Conservation (phyloP, 805 yeast genomes). For the Schwanniomyces sp. region DNA sequence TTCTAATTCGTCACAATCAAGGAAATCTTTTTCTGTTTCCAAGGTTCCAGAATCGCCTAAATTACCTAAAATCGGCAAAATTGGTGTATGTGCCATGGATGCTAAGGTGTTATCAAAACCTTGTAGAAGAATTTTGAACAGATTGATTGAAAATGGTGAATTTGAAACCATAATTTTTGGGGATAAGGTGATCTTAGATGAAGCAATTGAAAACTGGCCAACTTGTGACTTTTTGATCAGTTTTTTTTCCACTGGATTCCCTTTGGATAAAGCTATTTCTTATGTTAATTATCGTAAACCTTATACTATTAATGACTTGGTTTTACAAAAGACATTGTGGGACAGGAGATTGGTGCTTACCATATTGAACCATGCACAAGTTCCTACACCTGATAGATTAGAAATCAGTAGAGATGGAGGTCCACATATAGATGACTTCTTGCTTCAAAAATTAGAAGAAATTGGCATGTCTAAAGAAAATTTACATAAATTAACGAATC, state of each 20-base stretch:
- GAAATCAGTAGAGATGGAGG: slow-evolving; percentile 97
- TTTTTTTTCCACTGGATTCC: slow-evolving; percentile 95
- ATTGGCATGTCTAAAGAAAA: slow-evolving; percentile 40
- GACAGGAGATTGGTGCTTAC: slow-evolving; percentile 87
- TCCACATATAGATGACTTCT: slow-evolving; percentile 69
- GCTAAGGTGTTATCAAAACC: slow-evolving; percentile 95
- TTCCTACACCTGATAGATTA: slow-evolving; percentile 84
- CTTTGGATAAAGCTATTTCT: slow-evolving; percentile 89
- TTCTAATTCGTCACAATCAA: slow-evolving; percentile 34
- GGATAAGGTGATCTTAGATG: slow-evolving; percentile 94
- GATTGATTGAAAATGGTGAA: slow-evolving; percentile 89
- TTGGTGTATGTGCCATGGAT: slow-evolving; percentile 99
- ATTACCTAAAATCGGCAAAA: slow-evolving; percentile 78
- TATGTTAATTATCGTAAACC: slow-evolving; percentile 91
- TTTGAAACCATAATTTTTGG: slow-evolving; percentile 97
- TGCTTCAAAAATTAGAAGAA: slow-evolving; percentile 46
- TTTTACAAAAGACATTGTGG: slow-evolving; percentile 95
- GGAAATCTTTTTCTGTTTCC: slow-evolving; percentile 31
- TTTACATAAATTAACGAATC: slow-evolving; percentile 62
- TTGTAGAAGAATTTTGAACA: slow-evolving; percentile 83
- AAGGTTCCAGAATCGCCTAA: slow-evolving; percentile 46
- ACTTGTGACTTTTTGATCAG: slow-evolving; percentile 93
- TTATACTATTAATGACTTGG: slow-evolving; percentile 80
- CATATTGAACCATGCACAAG: slow-evolving; percentile 75
- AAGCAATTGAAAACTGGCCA: slow-evolving; percentile 96